Base-by-base conservation (phyloP, 768 basidiomycete species). In the Daedaleopsis sinensis region DNA sequence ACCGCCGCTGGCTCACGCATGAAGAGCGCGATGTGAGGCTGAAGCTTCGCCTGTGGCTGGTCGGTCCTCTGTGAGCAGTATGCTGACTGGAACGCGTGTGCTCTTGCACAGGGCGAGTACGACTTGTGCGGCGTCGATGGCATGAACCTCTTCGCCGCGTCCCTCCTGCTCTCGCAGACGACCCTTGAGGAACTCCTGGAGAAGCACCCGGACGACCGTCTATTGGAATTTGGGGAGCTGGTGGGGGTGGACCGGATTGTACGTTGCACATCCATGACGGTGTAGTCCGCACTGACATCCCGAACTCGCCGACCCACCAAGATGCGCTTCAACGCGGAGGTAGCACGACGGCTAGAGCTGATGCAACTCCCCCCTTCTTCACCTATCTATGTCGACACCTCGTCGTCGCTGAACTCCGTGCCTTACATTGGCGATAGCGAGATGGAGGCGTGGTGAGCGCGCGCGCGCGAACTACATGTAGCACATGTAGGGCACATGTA, bases 71-170 rank as follows among this genome's bases (percentile, higher is more conserved):
- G 23, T 43, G 27, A 15, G 23, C 6, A 10, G 13, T 18, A 23
- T 54, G 39, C 63, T 55, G 19, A 46, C 59, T 64, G 32, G 59
- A 21, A n/a, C 27, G 27, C 27, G 4, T 32, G 27, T 32, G 27
- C 27, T 32, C 27, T 32, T 32, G 27, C 27, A 32, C 68, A 91
- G 89, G 84, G 85, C 38, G 90, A 92, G 63, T 75, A 76, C 27
- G 79, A 84, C 64, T 74, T 93, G 51, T 81, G 84, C 0, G 69
- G 72, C 1, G 76, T 84, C 10, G 74, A 78, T 6, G 87, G 88
- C 16, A 86, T 93, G 84, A 93, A 93, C 59, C 73, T 77, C 7
- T 90, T 91, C 68, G 84, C 85, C 1, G 85, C 91, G 7, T 79
- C 82, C n/a, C 73, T 87, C 4, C 80, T 93, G 58, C 73, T 91